These are phyloP conservation scores for Colletotrichum noveboracense DNA, from an alignment of 2,329 filamentous ascomycete species.

Conservation along the genomic window DNA sequence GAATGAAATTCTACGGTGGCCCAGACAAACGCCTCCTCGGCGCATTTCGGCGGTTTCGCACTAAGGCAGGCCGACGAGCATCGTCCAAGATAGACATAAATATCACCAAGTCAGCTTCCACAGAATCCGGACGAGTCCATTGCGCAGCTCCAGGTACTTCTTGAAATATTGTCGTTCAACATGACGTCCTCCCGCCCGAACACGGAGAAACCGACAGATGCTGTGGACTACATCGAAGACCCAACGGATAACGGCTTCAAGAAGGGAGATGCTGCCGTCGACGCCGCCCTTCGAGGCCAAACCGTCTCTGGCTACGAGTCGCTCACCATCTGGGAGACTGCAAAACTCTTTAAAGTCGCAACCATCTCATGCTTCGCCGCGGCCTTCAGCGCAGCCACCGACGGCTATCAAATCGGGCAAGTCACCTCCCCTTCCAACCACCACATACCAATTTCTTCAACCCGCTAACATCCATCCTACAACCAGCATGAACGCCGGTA, in stretches of 20 bases:
- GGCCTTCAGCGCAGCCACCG: conserved; percentile 29
- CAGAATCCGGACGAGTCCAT: neutral
- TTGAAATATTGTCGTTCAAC: neutral
- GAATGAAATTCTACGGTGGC: fast-evolving
- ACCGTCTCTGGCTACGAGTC: conserved; percentile 30
- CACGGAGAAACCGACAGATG: neutral
- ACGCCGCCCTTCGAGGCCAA: conserved; percentile 27
- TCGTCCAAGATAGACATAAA: neutral
- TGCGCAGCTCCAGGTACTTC: too few species aligned
- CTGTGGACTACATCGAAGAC: neutral
- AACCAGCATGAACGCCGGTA: conserved; percentile 36
- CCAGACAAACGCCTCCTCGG: neutral
- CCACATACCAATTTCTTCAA: too few species aligned
- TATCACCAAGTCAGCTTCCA: neutral
- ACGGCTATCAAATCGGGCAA: conserved; percentile 32
- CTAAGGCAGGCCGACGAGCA: neutral
- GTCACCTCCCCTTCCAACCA: neutral
- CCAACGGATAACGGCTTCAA: neutral
- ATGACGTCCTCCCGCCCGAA: neutral
- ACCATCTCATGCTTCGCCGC: conserved; percentile 27
- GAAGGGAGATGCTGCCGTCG: conserved; percentile 1
- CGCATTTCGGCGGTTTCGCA: neutral
- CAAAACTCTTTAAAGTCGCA: conserved; percentile 29
- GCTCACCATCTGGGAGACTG: conserved; percentile 28
- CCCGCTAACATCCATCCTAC: neutral